phyloP scores from a whole-genome alignment of 1,284 basidiomycete species.

The Wolfiporia cocos region DNA sequence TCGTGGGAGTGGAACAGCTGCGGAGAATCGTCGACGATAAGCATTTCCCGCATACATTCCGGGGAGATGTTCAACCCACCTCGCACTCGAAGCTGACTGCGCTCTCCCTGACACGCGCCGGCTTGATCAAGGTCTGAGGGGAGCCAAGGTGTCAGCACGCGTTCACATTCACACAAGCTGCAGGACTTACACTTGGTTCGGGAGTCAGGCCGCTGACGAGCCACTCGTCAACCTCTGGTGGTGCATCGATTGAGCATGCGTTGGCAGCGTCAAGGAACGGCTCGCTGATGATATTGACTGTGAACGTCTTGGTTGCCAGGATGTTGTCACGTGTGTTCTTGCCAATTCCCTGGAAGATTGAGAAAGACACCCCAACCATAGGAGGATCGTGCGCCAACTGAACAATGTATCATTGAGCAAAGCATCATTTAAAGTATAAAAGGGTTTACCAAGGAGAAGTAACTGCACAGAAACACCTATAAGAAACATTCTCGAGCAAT shows the following conservation, averaged over 20 bases:
- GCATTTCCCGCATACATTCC: neutral
- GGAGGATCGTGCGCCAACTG: constrained; percentile 10
- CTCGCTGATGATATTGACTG: constrained; percentile 69
- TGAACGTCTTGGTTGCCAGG: constrained; percentile 59
- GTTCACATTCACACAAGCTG: neutral
- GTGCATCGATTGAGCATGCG: constrained; percentile 58
- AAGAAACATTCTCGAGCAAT: neutral
- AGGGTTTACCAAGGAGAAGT: constrained; percentile 45
- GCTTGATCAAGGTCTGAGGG: constrained; percentile 37
- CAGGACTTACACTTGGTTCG: constrained; percentile 45
- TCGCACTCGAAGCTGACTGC: constrained; percentile 71
- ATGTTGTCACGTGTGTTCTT: constrained; percentile 70
- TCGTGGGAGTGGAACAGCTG: constrained; percentile 54
- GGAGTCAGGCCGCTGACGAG: constrained; percentile 61
- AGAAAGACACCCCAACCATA: constrained; percentile 9
- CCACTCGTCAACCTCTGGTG: constrained; percentile 65
- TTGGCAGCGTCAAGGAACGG: constrained; percentile 69
- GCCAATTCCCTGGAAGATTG: constrained; percentile 13
- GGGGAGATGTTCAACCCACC: constrained; percentile 26
- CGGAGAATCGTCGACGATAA: neutral
- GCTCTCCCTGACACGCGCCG: constrained; percentile 66
- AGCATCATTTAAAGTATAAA: neutral
- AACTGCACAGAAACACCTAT: constrained; percentile 28
- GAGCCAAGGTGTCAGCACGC: neutral
- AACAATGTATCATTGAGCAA: neutral